A percentile compares a stretch with the other conserved stretches of the same genome.
These are phyloP conservation scores for Hypoxylon sp. DNA, from an alignment of 2,329 filamentous ascomycete species.

Conservation along the genomic window DNA sequence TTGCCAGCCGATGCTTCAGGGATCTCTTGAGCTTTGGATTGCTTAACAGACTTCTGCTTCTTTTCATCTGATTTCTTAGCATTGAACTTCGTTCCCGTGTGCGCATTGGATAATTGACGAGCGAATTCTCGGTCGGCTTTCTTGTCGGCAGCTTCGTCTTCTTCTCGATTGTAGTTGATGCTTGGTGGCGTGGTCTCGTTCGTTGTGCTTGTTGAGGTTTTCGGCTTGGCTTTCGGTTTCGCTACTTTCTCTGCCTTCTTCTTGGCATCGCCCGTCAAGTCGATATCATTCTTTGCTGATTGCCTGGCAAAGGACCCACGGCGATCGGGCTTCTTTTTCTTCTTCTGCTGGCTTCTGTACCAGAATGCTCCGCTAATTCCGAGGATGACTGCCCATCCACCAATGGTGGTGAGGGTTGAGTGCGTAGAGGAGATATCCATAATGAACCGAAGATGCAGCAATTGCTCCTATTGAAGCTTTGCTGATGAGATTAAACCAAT, in stretches of 20 bases:
- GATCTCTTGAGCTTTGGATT: conserved; percentile 72
- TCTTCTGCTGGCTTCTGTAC: conserved; percentile 45
- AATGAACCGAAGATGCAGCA: conserved; percentile 29
- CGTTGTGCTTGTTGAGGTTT: conserved; percentile 53
- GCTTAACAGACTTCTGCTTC: conserved; percentile 78
- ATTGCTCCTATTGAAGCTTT: conserved; percentile 24
- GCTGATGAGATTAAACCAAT: conserved; percentile 20
- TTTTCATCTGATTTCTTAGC: conserved; percentile 72
- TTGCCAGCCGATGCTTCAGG: conserved; percentile 62
- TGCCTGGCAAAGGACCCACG: conserved; percentile 46
- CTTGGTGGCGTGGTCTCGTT: conserved; percentile 53
- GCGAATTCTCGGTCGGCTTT: conserved; percentile 76
- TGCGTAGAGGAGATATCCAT: conserved; percentile 51
- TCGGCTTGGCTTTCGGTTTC: conserved; percentile 58
- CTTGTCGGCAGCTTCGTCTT: conserved; percentile 76
- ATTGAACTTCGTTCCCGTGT: conserved; percentile 76
- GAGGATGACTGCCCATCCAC: conserved; percentile 57
- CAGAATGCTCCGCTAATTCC: conserved; percentile 50
- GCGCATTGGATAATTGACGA: conserved; percentile 77
- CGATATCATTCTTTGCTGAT: conserved; percentile 46
- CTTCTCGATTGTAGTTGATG: conserved; percentile 58
- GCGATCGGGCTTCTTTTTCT: conserved; percentile 32
- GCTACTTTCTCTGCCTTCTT: conserved; percentile 58
- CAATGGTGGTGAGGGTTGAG: conserved; percentile 55
- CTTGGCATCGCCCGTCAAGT: conserved; percentile 54